Percentiles rank a stretch among this genome's conserved stretches.
These are phyloP conservation scores for Penicillium antarcticum DNA, from an alignment of 495 filamentous ascomycete species.

Conservation along the genomic window DNA sequence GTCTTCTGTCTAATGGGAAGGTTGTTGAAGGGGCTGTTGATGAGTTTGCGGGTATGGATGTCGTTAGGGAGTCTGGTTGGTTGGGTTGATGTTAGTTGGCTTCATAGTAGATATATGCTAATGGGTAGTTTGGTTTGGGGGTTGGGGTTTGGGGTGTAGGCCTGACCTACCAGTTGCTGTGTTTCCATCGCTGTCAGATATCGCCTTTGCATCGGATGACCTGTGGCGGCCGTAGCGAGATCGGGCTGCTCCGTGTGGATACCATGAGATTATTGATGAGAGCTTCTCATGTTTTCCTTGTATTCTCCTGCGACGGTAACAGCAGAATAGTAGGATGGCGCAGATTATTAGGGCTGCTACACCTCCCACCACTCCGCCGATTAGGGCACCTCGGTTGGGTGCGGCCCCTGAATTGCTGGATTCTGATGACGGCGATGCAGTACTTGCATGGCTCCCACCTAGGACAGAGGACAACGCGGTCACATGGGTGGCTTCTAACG, in stretches of 20 bases:
- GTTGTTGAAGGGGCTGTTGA: too few relatives aligned
- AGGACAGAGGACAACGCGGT: neutral
- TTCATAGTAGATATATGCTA: too few relatives aligned
- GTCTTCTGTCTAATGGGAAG: too few relatives aligned
- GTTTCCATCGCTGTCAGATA: neutral
- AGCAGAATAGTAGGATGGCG: constrained; percentile 15
- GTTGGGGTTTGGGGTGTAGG: too few relatives aligned
- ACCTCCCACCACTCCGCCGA: constrained; percentile 30
- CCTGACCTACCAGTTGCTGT: neutral
- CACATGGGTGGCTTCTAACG: neutral
- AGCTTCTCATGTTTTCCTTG: neutral
- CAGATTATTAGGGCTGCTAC: constrained; percentile 17
- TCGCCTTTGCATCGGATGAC: neutral
- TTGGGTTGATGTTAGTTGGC: too few relatives aligned
- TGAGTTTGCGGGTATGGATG: too few relatives aligned
- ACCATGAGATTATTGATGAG: constrained; percentile 3
- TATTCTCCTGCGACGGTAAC: constrained; percentile 21
- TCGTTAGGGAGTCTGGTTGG: too few relatives aligned
- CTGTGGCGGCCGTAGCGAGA: constrained; percentile 1
- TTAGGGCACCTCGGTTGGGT: constrained; percentile 13
- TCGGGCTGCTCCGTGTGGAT: neutral
- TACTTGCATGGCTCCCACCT: neutral
- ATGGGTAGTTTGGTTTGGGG: too few relatives aligned
- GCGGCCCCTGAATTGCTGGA: neutral
- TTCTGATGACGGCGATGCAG: neutral